These are phyloP conservation scores for Fusarium brachygibbosum DNA, from an alignment of 2,329 filamentous ascomycete genomes.

Conservation along the genomic window DNA sequence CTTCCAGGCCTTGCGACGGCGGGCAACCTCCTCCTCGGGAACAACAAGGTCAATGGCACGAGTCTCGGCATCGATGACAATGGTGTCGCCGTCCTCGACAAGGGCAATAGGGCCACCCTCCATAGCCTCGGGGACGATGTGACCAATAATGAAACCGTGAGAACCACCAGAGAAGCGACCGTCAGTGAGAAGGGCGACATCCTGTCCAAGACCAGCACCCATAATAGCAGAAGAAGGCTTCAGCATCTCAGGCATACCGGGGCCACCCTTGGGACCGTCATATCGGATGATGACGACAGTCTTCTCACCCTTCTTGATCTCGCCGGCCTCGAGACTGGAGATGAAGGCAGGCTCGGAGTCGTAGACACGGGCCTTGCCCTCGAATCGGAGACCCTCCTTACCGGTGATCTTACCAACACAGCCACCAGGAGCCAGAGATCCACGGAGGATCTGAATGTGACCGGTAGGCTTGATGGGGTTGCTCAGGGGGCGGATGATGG, in stretches of 20 bases:
- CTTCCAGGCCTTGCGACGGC: slow-evolving; percentile 71
- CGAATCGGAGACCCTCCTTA: slow-evolving; percentile 89
- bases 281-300: slow-evolving; percentile 93
- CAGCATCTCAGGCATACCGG: slow-evolving; percentile 95
- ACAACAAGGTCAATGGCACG: slow-evolving; percentile 77
- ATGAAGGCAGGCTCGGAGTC: slow-evolving; percentile 88
- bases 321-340: slow-evolving; percentile 78
- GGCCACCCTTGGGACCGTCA: slow-evolving; percentile 92
- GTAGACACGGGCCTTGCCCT: slow-evolving; percentile 84
- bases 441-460: slow-evolving; percentile 89
- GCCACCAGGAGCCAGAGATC: slow-evolving; percentile 86
- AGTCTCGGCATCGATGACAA: slow-evolving; percentile 85
- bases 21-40: slow-evolving; percentile 72
- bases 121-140: slow-evolving; percentile 89
- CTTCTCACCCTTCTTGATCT: slow-evolving; percentile 88
- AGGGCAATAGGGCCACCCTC: slow-evolving; percentile 88
- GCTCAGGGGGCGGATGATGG: slow-evolving; percentile 82
- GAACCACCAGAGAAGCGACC: slow-evolving; percentile 84
- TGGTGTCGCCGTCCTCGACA: slow-evolving; percentile 82
- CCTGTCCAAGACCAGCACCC: slow-evolving; percentile 85
- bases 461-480: slow-evolving; percentile 90
- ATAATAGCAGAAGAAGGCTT: slow-evolving; percentile 94
- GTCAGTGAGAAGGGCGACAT: slow-evolving; percentile 81
- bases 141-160: slow-evolving; percentile 89
- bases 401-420: slow-evolving; percentile 95